These are phyloP conservation scores for Bipolaris cookei DNA, from an alignment of 2,329 filamentous ascomycete genomes.

Conservation along the genomic window DNA sequence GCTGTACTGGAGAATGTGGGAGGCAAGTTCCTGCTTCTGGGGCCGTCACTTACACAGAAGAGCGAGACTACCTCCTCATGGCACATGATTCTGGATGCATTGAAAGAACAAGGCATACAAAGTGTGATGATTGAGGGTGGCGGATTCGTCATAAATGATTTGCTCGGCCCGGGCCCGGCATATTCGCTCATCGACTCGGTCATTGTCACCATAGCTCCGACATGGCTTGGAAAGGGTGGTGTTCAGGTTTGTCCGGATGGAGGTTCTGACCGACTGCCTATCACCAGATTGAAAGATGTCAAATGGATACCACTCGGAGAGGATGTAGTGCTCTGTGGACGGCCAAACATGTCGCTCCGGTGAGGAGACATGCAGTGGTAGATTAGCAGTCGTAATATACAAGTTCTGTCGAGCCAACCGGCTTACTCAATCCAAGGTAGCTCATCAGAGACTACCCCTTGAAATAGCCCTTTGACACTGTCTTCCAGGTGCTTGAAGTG, in stretches of 20 bases:
- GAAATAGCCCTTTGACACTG: slow-evolving; percentile 36
- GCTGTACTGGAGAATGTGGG: slow-evolving; percentile 36
- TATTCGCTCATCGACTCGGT: slow-evolving; percentile 70
- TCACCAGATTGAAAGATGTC: slow-evolving; percentile 69
- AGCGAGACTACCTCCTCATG: background rate
- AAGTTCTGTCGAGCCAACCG: background rate
- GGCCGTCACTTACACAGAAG: background rate
- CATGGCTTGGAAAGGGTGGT: slow-evolving; percentile 84
- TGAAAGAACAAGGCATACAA: slow-evolving; percentile 57
- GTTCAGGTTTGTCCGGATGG: slow-evolving; percentile 77
- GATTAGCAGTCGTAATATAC: background rate
- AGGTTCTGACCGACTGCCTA: slow-evolving; percentile 58
- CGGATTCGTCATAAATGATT: slow-evolving; percentile 77
- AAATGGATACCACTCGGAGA: slow-evolving; percentile 80
- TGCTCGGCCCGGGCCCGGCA: slow-evolving; percentile 58
- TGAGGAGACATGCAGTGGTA: background rate
- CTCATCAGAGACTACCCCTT: slow-evolving; percentile 25
- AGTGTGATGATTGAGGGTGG: slow-evolving; percentile 96
- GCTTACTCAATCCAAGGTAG: slow-evolving; percentile 36
- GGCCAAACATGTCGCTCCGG: slow-evolving; percentile 45
- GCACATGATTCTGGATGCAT: slow-evolving; percentile 10
- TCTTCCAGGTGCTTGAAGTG: slow-evolving; percentile 37
- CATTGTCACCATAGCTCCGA: slow-evolving; percentile 87
- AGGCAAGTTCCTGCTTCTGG: slow-evolving; percentile 27
- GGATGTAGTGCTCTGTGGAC: slow-evolving; percentile 82